These are phyloP conservation scores for Nigrograna mackinnonii DNA, from an alignment of 2,329 filamentous ascomycete genomes.

Conservation along the genomic window DNA sequence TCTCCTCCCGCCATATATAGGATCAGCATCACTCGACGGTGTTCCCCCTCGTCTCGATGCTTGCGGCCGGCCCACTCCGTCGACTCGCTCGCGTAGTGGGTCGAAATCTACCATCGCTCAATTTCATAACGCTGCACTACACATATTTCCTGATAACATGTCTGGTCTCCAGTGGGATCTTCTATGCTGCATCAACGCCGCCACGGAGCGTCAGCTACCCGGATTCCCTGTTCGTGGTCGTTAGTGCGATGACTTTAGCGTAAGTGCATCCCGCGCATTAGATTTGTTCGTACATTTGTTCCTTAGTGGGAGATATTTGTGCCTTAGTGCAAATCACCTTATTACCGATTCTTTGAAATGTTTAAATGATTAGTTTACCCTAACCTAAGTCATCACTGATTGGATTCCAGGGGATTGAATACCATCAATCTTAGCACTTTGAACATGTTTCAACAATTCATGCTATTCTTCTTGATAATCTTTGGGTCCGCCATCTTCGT, in stretches of 20 bases:
- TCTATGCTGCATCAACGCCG: slow-evolving; percentile 62
- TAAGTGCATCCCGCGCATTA: slow-evolving; percentile 19
- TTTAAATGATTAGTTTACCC: slow-evolving; percentile 6
- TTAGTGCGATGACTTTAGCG: slow-evolving; percentile 69
- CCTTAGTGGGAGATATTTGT: too few species aligned
- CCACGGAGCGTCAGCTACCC: slow-evolving; percentile 59
- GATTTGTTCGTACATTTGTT: too few species aligned
- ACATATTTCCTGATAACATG: slow-evolving; percentile 64
- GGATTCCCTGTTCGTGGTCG: slow-evolving; percentile 68
- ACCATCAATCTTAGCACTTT: slow-evolving; percentile 66
- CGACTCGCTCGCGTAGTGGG: slow-evolving; percentile 14
- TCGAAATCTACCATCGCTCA: slow-evolving; percentile 49
- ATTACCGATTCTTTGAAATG: too few species aligned
- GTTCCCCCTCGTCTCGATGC: slow-evolving; percentile 7
- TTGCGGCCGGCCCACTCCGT: slow-evolving; percentile 14
- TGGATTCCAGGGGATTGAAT: slow-evolving; percentile 64
- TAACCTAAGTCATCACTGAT: too few species aligned
- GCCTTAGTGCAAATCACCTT: too few species aligned
- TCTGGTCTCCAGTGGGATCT: slow-evolving; percentile 61
- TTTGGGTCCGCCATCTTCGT: slow-evolving; percentile 70
- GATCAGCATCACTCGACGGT: too few species aligned
- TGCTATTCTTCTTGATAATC: slow-evolving; percentile 68
- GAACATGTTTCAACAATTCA: slow-evolving; percentile 69
- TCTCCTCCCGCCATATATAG: slow-evolving; percentile 2
- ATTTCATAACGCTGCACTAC: slow-evolving; percentile 70